Base-by-base conservation (phyloP, 805 yeast genomes). In the Teunomyces panamensis region DNA sequence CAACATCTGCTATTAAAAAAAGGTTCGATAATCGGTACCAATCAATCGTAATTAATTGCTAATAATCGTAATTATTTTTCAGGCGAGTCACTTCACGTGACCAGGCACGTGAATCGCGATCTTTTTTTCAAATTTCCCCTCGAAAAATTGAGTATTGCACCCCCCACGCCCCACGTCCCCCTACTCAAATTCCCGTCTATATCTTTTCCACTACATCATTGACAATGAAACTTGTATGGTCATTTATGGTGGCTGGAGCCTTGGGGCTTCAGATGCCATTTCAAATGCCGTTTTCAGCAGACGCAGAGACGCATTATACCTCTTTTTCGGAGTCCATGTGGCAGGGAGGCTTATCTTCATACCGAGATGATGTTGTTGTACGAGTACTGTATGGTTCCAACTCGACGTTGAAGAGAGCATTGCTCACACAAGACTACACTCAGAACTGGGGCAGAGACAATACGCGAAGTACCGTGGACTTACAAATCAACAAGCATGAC, bases 361-460 rank as follows among this genome's bases (percentile, higher is more conserved):
- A 79, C 53, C 57, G 57, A 24, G 67, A 63, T 28, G 71, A 78
- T 29, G 63, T 66, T 42, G 83, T 82, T 13, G 56, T 79, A 13
- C 63, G 86, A 50, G 57, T 81, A 17, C 49, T 55, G 24, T 71
- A 68, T 62, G 45, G 54, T 1, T 50, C 57, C n/a, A 45, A 56
- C 13, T 44, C 45, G 2, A 50, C 56, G 14, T 49, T 59, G 33
- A 50, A 55, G 17, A 45, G 53, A 32, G 55, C 64, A 3, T 41
- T 73, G 36, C 48, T 43, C 39, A 43, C 45, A 4, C 49, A 47
- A 13, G 44, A 32, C 28, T 46, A n/a, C 27, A 47, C 30, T 44
- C 47, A 58, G 8, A 46, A 74, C 3, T 85, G 91, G 91, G 80
- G 75, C n/a, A 60, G 59, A 16, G 63, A 74, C 27, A 47, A 51